These are phyloP conservation scores for Naematelia encephala DNA, from an alignment of 768 basidiomycete species.

Conservation along the genomic window DNA sequence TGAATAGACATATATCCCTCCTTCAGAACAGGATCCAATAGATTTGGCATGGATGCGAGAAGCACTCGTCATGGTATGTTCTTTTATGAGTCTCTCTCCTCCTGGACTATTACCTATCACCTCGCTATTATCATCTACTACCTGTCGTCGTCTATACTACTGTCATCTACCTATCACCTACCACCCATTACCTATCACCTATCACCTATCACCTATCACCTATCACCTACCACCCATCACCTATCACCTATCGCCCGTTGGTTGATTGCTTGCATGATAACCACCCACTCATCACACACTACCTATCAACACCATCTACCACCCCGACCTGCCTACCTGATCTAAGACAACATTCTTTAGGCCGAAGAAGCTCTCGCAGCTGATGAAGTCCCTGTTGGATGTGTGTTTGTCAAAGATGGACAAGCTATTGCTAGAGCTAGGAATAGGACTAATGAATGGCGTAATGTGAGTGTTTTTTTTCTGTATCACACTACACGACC, in stretches of 20 bases:
- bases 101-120: no score
- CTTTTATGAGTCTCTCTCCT: neutral
- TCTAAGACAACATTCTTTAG: slow-evolving; percentile 16
- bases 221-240: no score
- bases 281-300: neutral
- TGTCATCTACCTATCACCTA: no score
- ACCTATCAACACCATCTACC: slow-evolving; percentile 9
- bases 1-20: slow-evolving; percentile 46
- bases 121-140: no score
- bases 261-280: no score
- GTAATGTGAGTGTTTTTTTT: slow-evolving; percentile 61
- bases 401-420: slow-evolving; percentile 82
- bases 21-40: slow-evolving; percentile 49
- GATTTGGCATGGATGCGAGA: slow-evolving; percentile 69
- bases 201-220: no score
- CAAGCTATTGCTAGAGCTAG: slow-evolving; percentile 76
- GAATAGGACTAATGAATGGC: slow-evolving; percentile 89
- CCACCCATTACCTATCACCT: no score
- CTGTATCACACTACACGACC: no score
- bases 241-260: no score
- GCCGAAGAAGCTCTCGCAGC: slow-evolving; percentile 71
- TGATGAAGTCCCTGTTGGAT: slow-evolving; percentile 92
- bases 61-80: slow-evolving; percentile 72
- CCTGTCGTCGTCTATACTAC: no score
- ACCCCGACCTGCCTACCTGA: slow-evolving; percentile 2